Base-by-base conservation (phyloP, 305 asterid genomes). In the Caryopteris hybrid region DNA sequence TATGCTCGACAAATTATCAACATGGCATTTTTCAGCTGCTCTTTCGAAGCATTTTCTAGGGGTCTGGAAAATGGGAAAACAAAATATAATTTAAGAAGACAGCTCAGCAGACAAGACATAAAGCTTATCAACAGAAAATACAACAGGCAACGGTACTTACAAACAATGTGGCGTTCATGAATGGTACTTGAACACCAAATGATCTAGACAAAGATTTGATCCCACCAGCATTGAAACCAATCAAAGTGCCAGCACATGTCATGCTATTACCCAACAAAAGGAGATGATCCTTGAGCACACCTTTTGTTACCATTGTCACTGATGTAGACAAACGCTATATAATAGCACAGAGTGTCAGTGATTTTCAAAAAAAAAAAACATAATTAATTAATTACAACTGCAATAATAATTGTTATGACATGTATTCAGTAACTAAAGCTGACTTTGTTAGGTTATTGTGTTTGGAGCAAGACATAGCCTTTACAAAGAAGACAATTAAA, bases 191-290 rank as follows among this genome's bases (percentile, higher is more conserved):
- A 73, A 94, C 84, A 66, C 80, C 85, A 42, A 91, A 83, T 45
- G 98, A 81, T 64, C 78, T 80, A 34, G 96, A 87, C 65, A 94
- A 61, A 46, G 98, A 81, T 79, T 94, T 94, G 47, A 94, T 88
- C n/a, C 99, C 99, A 51, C 97, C 98, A 34, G 86, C 57, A 72
- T 91, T 94, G 76, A 94, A 94, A 69, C 99, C 99, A 82, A 91
- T 80, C 77, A 94, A 71, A 43, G 82, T 86, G 47, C 99, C 99
- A 72, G 91, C 84, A 73, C 92, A 89, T 29, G 98, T 91, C 99
- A 94, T 94, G 86, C 92, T 91, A 76, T 89, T 91, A 6, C 93
- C 98, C 82, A 91, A 70, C 73, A 94, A 69, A 47, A 94, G 88
- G 57, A 94, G 92, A 76, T 94, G 99, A 68, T 94, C 99, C 79